Evolutionary conservation across 495 filamentous ascomycete genomes (phyloP).

Genomic region (Penicillium crystallinum): DNA sequence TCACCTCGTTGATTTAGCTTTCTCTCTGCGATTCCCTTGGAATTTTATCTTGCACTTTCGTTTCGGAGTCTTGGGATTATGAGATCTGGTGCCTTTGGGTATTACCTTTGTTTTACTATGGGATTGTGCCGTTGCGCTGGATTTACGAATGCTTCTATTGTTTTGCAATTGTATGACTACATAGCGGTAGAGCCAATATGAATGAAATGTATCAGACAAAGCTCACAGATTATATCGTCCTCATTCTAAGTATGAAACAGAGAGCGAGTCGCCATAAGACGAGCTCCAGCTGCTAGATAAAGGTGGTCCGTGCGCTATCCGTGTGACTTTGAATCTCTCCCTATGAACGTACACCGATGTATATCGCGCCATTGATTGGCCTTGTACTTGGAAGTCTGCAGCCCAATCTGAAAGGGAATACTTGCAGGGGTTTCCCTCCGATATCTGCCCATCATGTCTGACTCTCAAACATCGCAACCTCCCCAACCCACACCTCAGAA

Average conservation of each 20-base stretch:
- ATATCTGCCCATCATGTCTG: conserved; percentile 8
- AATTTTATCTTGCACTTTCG: conserved; percentile 2
- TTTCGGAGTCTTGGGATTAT: conserved; percentile 7
- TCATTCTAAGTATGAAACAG: no score
- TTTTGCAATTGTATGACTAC: conserved; percentile 10
- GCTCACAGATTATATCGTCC: no score
- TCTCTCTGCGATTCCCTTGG: not conserved
- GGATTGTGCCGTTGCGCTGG: conserved; percentile 8
- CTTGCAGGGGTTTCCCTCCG: conserved; percentile 1
- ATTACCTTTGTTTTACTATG: conserved; percentile 6
- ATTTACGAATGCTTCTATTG: conserved; percentile 4
- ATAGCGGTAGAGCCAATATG: not conserved
- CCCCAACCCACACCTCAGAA: conserved; percentile 6
- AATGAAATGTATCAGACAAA: not conserved
- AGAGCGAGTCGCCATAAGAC: no score
- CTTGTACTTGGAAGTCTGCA: conserved; percentile 2
- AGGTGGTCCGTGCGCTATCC: conserved; percentile 5
- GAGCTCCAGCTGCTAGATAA: not conserved
- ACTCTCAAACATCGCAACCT: conserved; percentile 10
- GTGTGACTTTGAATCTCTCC: conserved; percentile 6
- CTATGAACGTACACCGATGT: not conserved
- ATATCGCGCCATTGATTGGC: conserved; percentile 1
- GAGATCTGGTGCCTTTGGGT: conserved; percentile 1
- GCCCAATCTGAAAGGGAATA: conserved; percentile 1
- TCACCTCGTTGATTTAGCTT: conserved; percentile 7